Evolutionary conservation across 2,329 filamentous ascomycete genomes (phyloP), one percentile per base, ranked within the genome.

Genomic region (Chrysoporthe puriensis): DNA sequence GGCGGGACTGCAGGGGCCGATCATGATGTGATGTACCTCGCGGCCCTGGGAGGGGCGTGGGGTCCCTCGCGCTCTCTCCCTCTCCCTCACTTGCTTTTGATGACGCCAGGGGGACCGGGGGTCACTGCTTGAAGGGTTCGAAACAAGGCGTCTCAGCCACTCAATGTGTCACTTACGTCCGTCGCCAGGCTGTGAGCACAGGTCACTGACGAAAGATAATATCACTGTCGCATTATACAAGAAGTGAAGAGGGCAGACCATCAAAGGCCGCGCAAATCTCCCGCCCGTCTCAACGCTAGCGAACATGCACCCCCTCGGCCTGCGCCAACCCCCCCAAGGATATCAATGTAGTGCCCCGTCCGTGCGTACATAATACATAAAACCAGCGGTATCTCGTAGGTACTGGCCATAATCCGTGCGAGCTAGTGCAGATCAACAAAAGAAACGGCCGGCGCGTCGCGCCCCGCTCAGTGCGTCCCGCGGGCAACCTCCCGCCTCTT

Each of bases 391-490:
- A 16, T 63, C 4, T 44, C 26, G 50, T 16, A n/a, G 21, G 7
- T 9, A 64, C 36, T 18, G 14, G 18, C 16, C 32, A 32, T 43
- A 21, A 21, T 9, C 18, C 11, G n/a, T 21, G 7, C 18, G 11
- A 43, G 26, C 16, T 26, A 2, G 26, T 3, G 9, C 18, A 40
- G n/a, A 3, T 9, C 4, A 16, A 43, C 34, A 62, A 36, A 63
- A 26, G 16, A n/a, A 52, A 9, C 1, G 6, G 34, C 26, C 62
- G 34, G 21, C 6, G 43, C 14, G 16, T 26, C 2, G 14, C 16
- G 9, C 43, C 43, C 56, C n/a, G 8, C 13, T 70, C 63, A 70
- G 13, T 66, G 50, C 8, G 56, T 32, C 43, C 62, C 34, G n/a
- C 43, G 42, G 18, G 43, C 43, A 4, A 40, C 21, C 3, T 57